Conservation (phyloP, 768 basidiomycete species). For the Lactarius sp. region DNA sequence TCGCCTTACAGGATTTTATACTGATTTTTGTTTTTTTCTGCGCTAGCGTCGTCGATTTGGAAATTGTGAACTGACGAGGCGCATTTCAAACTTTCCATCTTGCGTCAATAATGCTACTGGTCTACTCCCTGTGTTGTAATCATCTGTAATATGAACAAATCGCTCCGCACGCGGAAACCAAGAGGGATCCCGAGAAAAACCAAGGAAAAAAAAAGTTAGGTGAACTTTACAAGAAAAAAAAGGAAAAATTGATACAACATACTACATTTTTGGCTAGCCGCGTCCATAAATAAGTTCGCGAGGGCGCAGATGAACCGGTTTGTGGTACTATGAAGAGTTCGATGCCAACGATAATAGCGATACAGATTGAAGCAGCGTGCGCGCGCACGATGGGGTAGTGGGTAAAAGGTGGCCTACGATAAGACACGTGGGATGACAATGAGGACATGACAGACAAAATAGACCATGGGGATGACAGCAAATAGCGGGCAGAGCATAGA, state of each 20-base stretch:
- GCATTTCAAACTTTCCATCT: background rate
- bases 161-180: background rate
- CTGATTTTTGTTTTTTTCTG: background rate
- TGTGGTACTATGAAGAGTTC: background rate
- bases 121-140: background rate
- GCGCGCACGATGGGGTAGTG: background rate
- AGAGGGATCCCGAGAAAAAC: background rate
- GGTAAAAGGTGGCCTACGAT: background rate
- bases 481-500: background rate
- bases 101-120: background rate
- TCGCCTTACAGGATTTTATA: no score
- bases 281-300: background rate
- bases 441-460: background rate
- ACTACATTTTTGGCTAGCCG: background rate
- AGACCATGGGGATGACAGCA: background rate
- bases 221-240: background rate
- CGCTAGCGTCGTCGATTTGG: slow-evolving; percentile 21
- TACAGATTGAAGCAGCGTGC: slow-evolving; percentile 15
- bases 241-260: slow-evolving; percentile 5
- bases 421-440: background rate
- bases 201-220: background rate
- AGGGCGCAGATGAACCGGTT: background rate
- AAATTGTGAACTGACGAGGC: slow-evolving; percentile 11
- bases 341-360: slow-evolving; percentile 7
- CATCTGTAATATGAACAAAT: slow-evolving; percentile 6